Base-by-base conservation (phyloP, 306 rosid species). In the Prunus kanzakura region DNA sequence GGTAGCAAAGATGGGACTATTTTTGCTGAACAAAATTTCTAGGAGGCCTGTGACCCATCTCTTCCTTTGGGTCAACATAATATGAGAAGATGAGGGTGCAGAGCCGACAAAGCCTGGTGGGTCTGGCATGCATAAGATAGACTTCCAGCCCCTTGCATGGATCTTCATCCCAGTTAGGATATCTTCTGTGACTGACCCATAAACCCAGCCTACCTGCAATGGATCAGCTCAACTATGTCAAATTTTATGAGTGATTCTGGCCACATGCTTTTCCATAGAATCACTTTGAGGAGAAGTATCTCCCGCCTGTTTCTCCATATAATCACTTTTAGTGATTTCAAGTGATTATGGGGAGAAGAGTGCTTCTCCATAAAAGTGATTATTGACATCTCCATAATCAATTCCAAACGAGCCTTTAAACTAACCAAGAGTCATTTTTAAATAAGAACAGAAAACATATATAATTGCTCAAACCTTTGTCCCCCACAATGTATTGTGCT, bases 21-120 rank as follows among this genome's bases (percentile, higher is more conserved):
- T 41, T 68, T 61, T 67, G 47, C 88, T 72, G 32, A 75, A 72
- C 45, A 82, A 30, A 22, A 82, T 18, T 56, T 85, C 75, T 0
- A 71, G 70, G 1, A 82, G 62, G 25, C 84, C 86, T 0, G 82
- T 20, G 49, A 15, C 8, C 84, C 88, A 79, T 49, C 88, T 76
- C 64, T 76, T 85, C 23, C 63, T 74, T 25, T 85, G 88, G 9
- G 23, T 57, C 22, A 82, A 30, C 30, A 64, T 47, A 51, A 22
- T 18, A 1, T 60, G 74, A 45, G 51, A 22, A 16, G 46, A 32
- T 2, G 75, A 30, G 0, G 88, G 80, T 5, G 71, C 71, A 10
- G 67, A 61, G 1, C 86, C 86, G 18, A 85, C 25, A 52, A 85
- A 85, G n/a, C 72, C 80, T 0, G 76, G 84, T 16, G 84, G 88